These are phyloP conservation scores for Brassica balearica DNA, from an alignment of 441 rosid species.

Conservation along the genomic window DNA sequence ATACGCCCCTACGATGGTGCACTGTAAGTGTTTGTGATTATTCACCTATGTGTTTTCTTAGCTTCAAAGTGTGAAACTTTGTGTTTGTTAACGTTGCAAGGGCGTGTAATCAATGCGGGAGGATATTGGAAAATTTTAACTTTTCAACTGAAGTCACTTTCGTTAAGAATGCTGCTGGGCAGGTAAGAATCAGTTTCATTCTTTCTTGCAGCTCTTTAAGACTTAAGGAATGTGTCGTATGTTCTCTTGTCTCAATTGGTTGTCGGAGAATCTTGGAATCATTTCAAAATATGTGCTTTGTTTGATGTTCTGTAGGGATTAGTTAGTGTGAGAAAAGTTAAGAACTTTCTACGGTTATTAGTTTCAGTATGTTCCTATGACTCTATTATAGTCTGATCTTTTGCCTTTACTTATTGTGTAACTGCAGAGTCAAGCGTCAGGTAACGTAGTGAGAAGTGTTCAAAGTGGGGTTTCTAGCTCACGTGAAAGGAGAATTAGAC, in stretches of 20 bases:
- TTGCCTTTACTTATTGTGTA: slow-evolving; percentile 10
- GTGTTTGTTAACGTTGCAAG: slow-evolving; percentile 40
- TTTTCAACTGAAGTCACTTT: slow-evolving; percentile 64
- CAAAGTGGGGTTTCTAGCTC: slow-evolving; percentile 56
- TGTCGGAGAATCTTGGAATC: background rate
- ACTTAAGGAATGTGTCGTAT: background rate
- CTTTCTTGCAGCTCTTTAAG: background rate
- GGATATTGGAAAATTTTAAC: slow-evolving; percentile 57
- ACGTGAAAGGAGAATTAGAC: slow-evolving; percentile 67
- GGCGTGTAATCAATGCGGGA: slow-evolving; percentile 67
- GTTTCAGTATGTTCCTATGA: background rate
- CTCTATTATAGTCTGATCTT: background rate
- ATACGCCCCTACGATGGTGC: slow-evolving; percentile 43
- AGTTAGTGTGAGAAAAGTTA: background rate
- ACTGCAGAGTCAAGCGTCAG: slow-evolving; percentile 68
- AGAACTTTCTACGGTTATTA: background rate
- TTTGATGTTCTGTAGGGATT: background rate
- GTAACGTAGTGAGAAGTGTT: slow-evolving; percentile 61
- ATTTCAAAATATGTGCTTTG: background rate
- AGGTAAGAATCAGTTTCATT: slow-evolving; percentile 46
- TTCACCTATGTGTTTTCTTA: background rate
- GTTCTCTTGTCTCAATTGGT: background rate
- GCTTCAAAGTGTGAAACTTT: background rate
- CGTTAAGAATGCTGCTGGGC: slow-evolving; percentile 67
- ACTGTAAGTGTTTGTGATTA: slow-evolving; percentile 34